A percentile compares a stretch with the other conserved stretches of the same genome.
Evolutionary conservation across 148 eudicot species (phyloP).

Genomic region (Euryodendron excelsum): DNA sequence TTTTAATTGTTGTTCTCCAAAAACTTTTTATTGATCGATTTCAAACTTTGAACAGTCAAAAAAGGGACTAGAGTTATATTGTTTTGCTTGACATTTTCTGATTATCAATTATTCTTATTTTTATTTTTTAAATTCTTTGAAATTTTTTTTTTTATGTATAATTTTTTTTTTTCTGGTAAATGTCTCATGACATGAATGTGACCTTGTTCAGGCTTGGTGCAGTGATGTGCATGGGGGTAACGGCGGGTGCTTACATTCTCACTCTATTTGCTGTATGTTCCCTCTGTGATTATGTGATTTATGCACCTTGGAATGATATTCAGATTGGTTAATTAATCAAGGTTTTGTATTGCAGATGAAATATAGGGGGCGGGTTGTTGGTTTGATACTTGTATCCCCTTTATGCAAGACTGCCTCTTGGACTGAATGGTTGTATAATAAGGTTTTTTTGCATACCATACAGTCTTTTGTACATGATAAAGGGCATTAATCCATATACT

Average conservation of each 20-base stretch:
- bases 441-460: constrained; percentile 41
- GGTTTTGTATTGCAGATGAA: constrained; percentile 55
- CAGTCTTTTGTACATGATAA: not conserved
- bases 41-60: not conserved
- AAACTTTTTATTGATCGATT: too few relatives aligned
- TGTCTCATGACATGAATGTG: constrained; percentile 2
- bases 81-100: not conserved
- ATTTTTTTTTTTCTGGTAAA: not conserved
- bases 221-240: constrained; percentile 66
- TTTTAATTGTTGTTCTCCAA: not conserved
- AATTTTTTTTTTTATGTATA: not conserved
- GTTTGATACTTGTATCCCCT: constrained; percentile 93
- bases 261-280: constrained; percentile 56
- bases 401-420: constrained; percentile 86
- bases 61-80: not conserved
- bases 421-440: constrained; percentile 96
- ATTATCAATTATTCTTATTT: not conserved
- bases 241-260: constrained; percentile 57
- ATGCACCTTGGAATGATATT: not conserved
- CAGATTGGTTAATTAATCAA: constrained; percentile 10
- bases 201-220: constrained; percentile 45
- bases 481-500: not conserved
- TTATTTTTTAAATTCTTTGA: not conserved
- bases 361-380: constrained; percentile 79
- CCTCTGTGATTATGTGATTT: not conserved